phyloP scores from a whole-genome alignment of 208 protist genomes.

The Porcisia hertigi region DNA sequence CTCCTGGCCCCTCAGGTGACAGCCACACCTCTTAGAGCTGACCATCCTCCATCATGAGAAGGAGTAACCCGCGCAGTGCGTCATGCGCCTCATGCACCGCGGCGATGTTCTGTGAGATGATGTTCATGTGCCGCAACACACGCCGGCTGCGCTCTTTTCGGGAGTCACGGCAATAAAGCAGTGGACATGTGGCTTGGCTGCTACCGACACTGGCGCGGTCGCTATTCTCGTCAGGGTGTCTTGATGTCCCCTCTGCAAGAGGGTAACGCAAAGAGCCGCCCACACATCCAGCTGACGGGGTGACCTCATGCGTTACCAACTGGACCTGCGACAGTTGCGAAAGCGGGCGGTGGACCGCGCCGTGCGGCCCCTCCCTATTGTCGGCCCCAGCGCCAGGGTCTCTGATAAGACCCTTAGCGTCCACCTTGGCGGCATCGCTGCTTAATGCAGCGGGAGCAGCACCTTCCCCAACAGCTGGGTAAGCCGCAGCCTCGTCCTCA shows the following conservation, averaged over 20 bases:
- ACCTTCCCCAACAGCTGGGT: background rate
- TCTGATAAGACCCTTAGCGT: background rate
- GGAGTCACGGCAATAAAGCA: slow-evolving; percentile 26
- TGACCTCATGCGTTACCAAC: background rate
- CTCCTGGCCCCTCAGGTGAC: background rate
- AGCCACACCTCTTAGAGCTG: slow-evolving; percentile 34
- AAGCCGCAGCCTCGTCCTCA: background rate
- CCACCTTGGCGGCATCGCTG: background rate
- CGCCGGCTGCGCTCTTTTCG: slow-evolving; percentile 49
- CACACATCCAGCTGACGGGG: background rate
- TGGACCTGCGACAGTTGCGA: background rate
- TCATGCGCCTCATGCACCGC: slow-evolving; percentile 44
- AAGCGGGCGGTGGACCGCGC: background rate
- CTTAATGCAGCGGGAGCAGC: background rate
- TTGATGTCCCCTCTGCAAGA: background rate
- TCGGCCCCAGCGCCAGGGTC: background rate
- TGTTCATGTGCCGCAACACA: slow-evolving; percentile 53
- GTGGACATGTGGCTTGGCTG: slow-evolving; percentile 26
- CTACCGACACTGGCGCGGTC: slow-evolving; percentile 13
- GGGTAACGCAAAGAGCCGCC: background rate
- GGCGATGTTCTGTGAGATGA: slow-evolving; percentile 46
- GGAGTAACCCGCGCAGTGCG: slow-evolving; percentile 57
- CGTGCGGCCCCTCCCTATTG: background rate
- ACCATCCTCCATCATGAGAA: slow-evolving; percentile 55
- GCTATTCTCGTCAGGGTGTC: background rate